phyloP scores from a whole-genome alignment of 1,284 basidiomycete species.

The Kwoniella shivajii region DNA sequence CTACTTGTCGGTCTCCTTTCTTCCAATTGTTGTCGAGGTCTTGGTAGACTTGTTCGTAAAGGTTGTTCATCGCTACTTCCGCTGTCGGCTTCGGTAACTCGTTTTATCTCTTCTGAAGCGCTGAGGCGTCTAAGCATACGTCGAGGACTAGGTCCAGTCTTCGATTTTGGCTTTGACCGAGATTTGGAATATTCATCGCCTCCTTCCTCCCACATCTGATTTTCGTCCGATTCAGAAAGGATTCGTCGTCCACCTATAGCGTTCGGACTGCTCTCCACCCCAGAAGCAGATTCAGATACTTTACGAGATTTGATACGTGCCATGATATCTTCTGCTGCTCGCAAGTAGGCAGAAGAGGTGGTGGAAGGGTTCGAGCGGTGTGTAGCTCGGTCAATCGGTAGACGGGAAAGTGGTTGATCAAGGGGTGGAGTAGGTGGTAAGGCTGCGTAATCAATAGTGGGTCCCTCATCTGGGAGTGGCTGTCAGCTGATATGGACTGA shows the following conservation, averaged over 20 bases:
- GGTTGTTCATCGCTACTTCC: conserved; percentile 19
- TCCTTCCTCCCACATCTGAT: conserved; percentile 27
- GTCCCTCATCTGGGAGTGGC: conserved; percentile 11
- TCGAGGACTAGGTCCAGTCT: conserved; percentile 37
- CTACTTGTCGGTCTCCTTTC: conserved; percentile 22
- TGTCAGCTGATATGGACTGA: background rate
- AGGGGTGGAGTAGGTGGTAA: conserved; percentile 30
- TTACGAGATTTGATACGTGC: conserved; percentile 67
- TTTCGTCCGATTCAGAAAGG: conserved; percentile 48
- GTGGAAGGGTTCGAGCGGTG: conserved; percentile 50
- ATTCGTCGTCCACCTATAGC: conserved; percentile 59
- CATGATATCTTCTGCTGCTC: conserved; percentile 76
- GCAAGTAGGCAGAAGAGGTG: conserved; percentile 61
- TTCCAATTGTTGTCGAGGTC: conserved; percentile 12
- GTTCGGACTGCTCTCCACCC: conserved; percentile 50
- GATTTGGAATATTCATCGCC: conserved; percentile 11
- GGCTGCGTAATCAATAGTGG: conserved; percentile 32
- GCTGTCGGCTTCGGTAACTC: conserved; percentile 28
- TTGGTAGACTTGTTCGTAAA: background rate
- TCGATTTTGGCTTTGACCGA: conserved; percentile 21
- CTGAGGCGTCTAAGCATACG: conserved; percentile 44
- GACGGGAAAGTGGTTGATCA: background rate
- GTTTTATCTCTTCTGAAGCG: conserved; percentile 51
- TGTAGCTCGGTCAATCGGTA: conserved; percentile 16
- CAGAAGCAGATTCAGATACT: conserved; percentile 44